These are phyloP conservation scores for Stagonosporopsis vannaccii DNA, from an alignment of 2,329 filamentous ascomycete genomes.

Conservation along the genomic window DNA sequence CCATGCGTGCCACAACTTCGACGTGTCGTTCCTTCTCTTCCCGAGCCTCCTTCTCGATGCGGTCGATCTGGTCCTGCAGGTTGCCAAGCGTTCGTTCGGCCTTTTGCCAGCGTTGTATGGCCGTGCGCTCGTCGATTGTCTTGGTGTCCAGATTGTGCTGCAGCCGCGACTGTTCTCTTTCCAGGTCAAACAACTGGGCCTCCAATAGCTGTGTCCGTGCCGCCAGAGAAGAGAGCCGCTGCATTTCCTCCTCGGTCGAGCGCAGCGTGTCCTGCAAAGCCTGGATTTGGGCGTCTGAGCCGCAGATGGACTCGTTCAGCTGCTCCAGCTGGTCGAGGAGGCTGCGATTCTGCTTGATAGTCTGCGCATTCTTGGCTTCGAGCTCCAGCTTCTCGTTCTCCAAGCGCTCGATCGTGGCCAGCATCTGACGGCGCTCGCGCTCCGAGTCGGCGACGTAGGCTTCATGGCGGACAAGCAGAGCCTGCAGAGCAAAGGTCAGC, in stretches of 20 bases:
- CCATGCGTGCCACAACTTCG: constrained; percentile 82
- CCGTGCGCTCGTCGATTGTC: constrained; percentile 77
- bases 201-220: constrained; percentile 80
- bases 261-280: constrained; percentile 78
- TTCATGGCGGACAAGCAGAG: constrained; percentile 89
- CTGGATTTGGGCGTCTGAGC: constrained; percentile 82
- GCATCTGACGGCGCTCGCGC: constrained; percentile 78
- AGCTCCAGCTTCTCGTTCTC: constrained; percentile 73
- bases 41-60: constrained; percentile 82
- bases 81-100: constrained; percentile 80
- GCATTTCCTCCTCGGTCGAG: constrained; percentile 78
- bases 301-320: constrained; percentile 78
- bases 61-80: constrained; percentile 86
- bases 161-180: constrained; percentile 79
- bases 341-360: constrained; percentile 81
- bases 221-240: constrained; percentile 76
- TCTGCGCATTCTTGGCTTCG: constrained; percentile 77
- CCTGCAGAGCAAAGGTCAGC: constrained; percentile 79
- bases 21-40: constrained; percentile 82
- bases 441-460: constrained; percentile 93
- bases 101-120: constrained; percentile 82
- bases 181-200: constrained; percentile 77
- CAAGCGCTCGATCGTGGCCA: constrained; percentile 74
- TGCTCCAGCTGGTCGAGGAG: constrained; percentile 85
- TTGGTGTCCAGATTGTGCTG: constrained; percentile 72